Conservation (phyloP, 2,329 filamentous ascomycete genomes). For the Xylaria arbuscula region DNA sequence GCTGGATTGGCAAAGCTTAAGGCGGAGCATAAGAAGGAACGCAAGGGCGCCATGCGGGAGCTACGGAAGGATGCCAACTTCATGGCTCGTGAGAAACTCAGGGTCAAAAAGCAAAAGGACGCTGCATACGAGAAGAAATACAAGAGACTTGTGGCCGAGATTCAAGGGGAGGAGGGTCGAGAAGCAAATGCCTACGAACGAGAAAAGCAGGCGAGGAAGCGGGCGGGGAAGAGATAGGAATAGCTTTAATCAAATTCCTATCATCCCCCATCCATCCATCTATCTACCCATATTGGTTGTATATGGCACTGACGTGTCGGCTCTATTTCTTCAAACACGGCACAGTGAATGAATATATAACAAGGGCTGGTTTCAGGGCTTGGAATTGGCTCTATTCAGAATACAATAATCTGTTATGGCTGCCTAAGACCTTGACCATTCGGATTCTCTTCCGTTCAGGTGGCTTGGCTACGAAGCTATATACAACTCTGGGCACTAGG, state of each 20-base stretch:
- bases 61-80: slow-evolving; percentile 95
- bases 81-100: slow-evolving; percentile 87
- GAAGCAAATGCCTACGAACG: slow-evolving; percentile 90
- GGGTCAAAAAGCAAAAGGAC: slow-evolving; percentile 93
- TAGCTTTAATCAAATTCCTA: slow-evolving; percentile 17
- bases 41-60: slow-evolving; percentile 94
- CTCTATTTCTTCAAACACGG: not conserved
- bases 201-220: slow-evolving; percentile 81
- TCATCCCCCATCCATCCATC: not conserved
- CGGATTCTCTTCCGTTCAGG: no score
- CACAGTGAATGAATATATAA: no score
- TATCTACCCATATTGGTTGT: not conserved
- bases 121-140: slow-evolving; percentile 97
- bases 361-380: no score
- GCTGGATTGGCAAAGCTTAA: slow-evolving; percentile 85
- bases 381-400: no score
- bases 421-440: no score
- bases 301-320: not conserved
- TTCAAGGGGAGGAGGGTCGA: slow-evolving; percentile 90
- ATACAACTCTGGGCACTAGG: no score
- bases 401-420: no score
- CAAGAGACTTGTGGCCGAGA: slow-evolving; percentile 89
- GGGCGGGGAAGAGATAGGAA: slow-evolving; percentile 62
- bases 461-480: no score
- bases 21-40: slow-evolving; percentile 93